Evolutionary conservation across 768 basidiomycete species (phyloP), one percentile per base, ranked within the genome.

Genomic region (Melanogaster broomeanus): DNA sequence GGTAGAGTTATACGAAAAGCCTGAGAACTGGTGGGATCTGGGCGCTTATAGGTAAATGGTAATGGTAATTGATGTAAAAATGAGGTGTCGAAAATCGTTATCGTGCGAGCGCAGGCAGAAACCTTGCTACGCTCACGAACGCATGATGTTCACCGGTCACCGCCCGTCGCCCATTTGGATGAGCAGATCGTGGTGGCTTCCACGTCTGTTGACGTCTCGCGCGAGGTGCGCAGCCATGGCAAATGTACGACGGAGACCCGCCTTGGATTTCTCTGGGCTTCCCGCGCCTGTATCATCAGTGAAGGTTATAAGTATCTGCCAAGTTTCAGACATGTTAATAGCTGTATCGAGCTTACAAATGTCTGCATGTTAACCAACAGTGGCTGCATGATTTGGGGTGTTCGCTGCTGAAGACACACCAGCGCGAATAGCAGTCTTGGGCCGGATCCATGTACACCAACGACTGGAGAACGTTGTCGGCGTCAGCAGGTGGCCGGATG

Each of bases 291-390:
- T n/a, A 52, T 18, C 11, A 24, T 19, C 45, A 54, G 35, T 9
- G 45, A 6, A 40, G 21, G n/a, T 33, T 27, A 33, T 24, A 13
- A 25, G 24, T n/a, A 40, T 27, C 8, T 21, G 11, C 11, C 3
- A 5, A 3, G 3, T 15, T 4, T 5, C 10, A 12, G 37, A 22
- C n/a, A 22, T 15, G 25, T 27, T 18, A 38, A 19, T 28, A 13
- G 12, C 3, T 46, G 31, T 31, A 44, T 22, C 35, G 37, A 30
- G 15, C 66, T 13, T 55, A 68, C 66, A 22, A 55, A 15, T 60
- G 67, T 48, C 59, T 69, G 7, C 66, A 68, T 18, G 66, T 68
- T 35, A 64, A 35, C 65, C 65, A 56, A 24, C 66, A 68, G 37
- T 56, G 56, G 33, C 39, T 53, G 39, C 66, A 68, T 6, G 40